Conservation (phyloP, 345 rosid genomes). For the Eucalyptus curtisii region DNA sequence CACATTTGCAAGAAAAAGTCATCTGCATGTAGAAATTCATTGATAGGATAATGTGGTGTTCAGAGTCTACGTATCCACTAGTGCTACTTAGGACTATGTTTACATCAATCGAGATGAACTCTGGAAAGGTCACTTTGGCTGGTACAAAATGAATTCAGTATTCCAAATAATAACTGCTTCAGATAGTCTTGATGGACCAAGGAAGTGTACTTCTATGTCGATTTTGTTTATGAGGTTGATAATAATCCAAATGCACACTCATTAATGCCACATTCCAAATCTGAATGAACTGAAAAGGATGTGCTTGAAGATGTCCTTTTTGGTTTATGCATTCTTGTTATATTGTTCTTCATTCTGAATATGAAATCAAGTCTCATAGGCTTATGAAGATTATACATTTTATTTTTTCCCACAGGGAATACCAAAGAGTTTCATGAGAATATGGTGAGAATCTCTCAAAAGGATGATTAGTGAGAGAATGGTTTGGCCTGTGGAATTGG, state of each 20-base stretch:
- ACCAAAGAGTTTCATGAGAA: no score
- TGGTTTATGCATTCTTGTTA: background rate
- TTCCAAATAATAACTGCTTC: fast-evolving
- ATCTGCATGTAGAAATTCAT: no score
- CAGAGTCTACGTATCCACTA: no score
- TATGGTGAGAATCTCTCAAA: no score
- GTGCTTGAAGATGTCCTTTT: background rate
- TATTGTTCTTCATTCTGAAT: fast-evolving
- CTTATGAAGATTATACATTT: no score
- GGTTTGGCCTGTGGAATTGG: no score
- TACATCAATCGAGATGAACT: fast-evolving
- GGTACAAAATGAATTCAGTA: no score
- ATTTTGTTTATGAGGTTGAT: background rate
- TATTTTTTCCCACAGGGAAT: background rate
- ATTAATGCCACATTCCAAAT: background rate
- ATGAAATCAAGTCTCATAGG: background rate
- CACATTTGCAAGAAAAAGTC: no score
- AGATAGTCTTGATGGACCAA: fast-evolving
- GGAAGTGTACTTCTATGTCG: background rate
- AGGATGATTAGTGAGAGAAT: no score
- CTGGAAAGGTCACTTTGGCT: no score
- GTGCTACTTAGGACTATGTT: fast-evolving
- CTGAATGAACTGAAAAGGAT: background rate
- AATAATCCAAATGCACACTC: background rate
- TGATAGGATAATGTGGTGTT: no score